These are phyloP conservation scores for Solanum rostratum DNA, from an alignment of 257 asterid species.

Conservation along the genomic window DNA sequence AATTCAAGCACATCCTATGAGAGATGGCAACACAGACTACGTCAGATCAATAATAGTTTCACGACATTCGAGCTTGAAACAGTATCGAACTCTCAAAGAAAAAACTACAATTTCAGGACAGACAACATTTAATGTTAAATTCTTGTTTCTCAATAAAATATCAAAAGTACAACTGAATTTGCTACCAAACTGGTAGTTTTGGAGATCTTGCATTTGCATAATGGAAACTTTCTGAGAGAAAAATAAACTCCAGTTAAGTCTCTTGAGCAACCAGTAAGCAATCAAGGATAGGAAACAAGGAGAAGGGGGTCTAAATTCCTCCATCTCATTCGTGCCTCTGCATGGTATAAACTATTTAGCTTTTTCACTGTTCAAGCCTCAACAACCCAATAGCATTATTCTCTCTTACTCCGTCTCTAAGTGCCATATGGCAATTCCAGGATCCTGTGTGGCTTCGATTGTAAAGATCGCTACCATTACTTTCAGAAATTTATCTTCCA, in stretches of 20 bases:
- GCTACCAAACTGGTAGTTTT: neutral
- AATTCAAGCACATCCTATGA: neutral
- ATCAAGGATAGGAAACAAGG: neutral
- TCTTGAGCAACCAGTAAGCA: neutral
- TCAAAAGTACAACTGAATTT: neutral
- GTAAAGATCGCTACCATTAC: neutral
- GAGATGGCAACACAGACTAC: neutral
- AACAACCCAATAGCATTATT: neutral
- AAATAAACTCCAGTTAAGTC: neutral
- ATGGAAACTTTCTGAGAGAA: neutral
- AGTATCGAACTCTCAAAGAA: neutral
- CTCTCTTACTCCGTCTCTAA: neutral
- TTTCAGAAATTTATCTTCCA: neutral
- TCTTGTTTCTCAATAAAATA: neutral
- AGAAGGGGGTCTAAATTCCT: neutral
- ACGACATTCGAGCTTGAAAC: neutral
- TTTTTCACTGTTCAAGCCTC: neutral
- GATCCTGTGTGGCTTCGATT: neutral
- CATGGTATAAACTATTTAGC: neutral
- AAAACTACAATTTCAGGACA: neutral
- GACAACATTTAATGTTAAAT: neutral
- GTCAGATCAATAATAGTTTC: neutral
- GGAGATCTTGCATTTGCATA: neutral
- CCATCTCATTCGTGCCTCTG: neutral
- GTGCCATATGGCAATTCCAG: neutral